Percentiles rank a stretch among this genome's conserved stretches.
phyloP scores from a whole-genome alignment of 139 green algal species.

The Chlorella ohadii region DNA sequence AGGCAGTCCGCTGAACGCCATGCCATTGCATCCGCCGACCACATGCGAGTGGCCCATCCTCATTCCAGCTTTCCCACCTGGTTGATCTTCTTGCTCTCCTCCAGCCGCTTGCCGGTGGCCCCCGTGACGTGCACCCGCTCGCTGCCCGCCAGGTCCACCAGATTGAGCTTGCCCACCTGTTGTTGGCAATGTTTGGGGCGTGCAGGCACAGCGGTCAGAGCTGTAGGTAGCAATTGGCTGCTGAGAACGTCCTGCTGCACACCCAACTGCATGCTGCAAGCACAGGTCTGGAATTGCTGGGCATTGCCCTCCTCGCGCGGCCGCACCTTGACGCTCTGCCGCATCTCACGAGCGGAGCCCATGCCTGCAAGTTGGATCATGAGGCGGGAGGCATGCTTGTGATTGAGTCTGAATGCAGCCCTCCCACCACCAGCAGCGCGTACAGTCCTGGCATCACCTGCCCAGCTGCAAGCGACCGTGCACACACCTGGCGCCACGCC shows the following conservation, averaged over 20 bases:
- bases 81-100: constrained; percentile 99
- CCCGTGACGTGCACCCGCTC: constrained; percentile 95
- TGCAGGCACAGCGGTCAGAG: too few species aligned
- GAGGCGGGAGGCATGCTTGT: too few species aligned
- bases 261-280: too few species aligned
- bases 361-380: constrained; percentile 28
- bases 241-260: too few species aligned
- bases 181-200: not conserved
- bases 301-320: not conserved
- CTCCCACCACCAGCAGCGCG: too few species aligned
- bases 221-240: too few species aligned
- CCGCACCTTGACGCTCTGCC: constrained; percentile 27
- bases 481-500: constrained; percentile 28
- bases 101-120: constrained; percentile 88
- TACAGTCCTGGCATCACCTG: too few species aligned
- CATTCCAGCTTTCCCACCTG: not conserved
- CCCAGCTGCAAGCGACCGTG: not conserved
- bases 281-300: too few species aligned
- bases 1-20: too few species aligned
- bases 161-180: constrained; percentile 96
- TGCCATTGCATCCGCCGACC: too few species aligned
- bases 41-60: too few species aligned
- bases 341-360: constrained; percentile 14
- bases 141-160: constrained; percentile 95
- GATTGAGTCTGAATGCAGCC: too few species aligned